Evolutionary conservation across 176 grass and related monocot species (phyloP).

Genomic region (Oryza australiensis): DNA sequence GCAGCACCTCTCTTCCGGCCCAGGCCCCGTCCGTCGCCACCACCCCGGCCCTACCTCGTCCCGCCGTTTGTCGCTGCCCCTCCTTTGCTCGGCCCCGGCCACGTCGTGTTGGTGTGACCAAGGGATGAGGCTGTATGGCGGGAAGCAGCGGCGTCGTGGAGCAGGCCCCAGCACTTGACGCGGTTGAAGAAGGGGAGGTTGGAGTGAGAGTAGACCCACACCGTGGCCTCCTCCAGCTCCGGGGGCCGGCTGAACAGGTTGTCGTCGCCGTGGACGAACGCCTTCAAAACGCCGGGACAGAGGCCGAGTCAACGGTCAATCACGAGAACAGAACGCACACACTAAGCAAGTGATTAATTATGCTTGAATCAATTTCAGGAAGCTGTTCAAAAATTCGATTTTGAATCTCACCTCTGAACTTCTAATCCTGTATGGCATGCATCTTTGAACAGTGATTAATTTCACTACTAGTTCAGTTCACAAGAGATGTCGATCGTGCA

Average conservation of each 20-base stretch:
- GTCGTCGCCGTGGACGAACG: slow-evolving; percentile 86
- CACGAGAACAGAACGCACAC: not conserved
- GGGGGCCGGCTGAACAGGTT: slow-evolving; percentile 73
- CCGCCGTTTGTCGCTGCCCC: no score
- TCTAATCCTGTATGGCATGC: no score
- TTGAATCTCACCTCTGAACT: not conserved
- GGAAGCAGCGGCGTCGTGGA: slow-evolving; percentile 88
- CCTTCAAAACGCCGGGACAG: slow-evolving; percentile 58
- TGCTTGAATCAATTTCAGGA: not conserved
- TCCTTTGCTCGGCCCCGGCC: no score
- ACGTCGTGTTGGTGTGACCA: slow-evolving; percentile 63
- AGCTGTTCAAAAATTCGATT: not conserved
- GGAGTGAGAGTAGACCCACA: slow-evolving; percentile 99
- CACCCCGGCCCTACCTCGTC: no score
- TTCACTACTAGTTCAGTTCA: not conserved
- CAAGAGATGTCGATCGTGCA: no score
- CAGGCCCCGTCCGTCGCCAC: no score
- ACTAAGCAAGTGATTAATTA: not conserved
- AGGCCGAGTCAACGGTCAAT: not conserved
- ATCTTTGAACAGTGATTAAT: no score
- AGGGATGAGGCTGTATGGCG: slow-evolving; percentile 76
- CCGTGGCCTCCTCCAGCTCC: slow-evolving; percentile 84
- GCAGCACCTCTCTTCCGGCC: no score
- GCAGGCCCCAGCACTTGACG: slow-evolving; percentile 93
- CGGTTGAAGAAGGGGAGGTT: slow-evolving; percentile 72